phyloP scores from a whole-genome alignment of 305 asterid species.

The Rubia occidens region DNA sequence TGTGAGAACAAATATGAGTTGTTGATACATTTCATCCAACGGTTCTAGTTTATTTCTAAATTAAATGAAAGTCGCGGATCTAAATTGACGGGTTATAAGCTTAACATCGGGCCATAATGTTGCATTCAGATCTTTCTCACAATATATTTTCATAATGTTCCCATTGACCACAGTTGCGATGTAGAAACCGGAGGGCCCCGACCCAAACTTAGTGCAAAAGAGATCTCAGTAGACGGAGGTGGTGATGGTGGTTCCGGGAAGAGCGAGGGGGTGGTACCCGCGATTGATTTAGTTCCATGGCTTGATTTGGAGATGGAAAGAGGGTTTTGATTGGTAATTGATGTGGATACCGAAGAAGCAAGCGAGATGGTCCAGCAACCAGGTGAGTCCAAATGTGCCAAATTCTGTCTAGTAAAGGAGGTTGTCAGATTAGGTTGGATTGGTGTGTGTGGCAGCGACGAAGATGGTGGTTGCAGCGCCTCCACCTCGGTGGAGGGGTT shows the following conservation, averaged over 20 bases:
- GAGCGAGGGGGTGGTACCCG: constrained; percentile 32
- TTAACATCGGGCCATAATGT: too few species aligned
- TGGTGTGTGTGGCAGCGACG: constrained; percentile 12
- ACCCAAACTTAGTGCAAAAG: constrained; percentile 39
- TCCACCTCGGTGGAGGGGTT: constrained; percentile 23
- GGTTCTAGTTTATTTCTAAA: too few species aligned
- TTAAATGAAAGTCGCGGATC: too few species aligned
- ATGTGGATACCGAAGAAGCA: constrained; percentile 46
- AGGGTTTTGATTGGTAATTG: constrained; percentile 24
- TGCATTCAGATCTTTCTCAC: too few species aligned
- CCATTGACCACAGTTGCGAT: constrained; percentile 33
- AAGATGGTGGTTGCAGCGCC: background rate
- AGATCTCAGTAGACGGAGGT: constrained; percentile 41
- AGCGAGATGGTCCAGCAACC: constrained; percentile 37
- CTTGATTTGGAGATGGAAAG: constrained; percentile 39
- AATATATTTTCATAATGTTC: constrained; percentile 1
- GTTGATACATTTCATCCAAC: too few species aligned
- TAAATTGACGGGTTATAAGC: too few species aligned
- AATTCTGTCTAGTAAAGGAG: constrained; percentile 34
- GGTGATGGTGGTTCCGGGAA: background rate
- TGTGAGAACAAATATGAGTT: too few species aligned
- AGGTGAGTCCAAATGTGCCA: constrained; percentile 45
- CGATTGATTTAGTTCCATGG: constrained; percentile 34
- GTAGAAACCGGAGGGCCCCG: constrained; percentile 43
- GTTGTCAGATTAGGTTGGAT: constrained; percentile 38